phyloP scores from a whole-genome alignment of 1,284 basidiomycete species.

The Melampsora abietis-canadensis region DNA sequence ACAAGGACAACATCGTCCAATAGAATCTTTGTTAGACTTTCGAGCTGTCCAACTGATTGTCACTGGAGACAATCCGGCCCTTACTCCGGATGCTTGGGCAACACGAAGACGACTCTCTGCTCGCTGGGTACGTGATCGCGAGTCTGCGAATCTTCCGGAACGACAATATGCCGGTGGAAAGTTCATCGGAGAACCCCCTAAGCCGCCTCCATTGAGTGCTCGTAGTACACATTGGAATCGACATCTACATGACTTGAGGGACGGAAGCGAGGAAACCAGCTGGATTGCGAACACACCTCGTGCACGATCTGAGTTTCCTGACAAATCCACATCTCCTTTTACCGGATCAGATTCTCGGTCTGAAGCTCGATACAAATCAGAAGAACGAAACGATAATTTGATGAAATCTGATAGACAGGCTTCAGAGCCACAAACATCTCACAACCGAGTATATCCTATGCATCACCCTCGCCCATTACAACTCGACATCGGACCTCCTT shows the following conservation, averaged over 20 bases:
- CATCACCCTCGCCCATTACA: slow-evolving; percentile 1
- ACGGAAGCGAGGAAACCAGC: slow-evolving; percentile 14
- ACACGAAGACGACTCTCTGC: slow-evolving; percentile 10
- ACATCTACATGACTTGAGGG: slow-evolving; percentile 15
- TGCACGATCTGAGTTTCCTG: background rate
- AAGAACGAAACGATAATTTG: background rate
- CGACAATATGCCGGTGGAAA: slow-evolving; percentile 20
- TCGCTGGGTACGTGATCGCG: slow-evolving; percentile 24
- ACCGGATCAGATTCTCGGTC: background rate
- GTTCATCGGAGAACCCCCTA: slow-evolving; percentile 18
- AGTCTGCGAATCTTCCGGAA: slow-evolving; percentile 15
- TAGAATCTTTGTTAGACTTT: slow-evolving; percentile 12
- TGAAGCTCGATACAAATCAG: background rate
- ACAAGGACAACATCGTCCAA: slow-evolving; percentile 8
- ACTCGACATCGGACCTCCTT: slow-evolving; percentile 8
- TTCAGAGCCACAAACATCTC: background rate
- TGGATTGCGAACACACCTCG: slow-evolving; percentile 8
- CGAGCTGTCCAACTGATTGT: slow-evolving; percentile 6
- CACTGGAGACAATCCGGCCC: slow-evolving; percentile 5
- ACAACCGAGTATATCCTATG: background rate
- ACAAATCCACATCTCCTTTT: background rate
- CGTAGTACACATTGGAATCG: slow-evolving; percentile 23
- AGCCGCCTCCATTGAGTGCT: slow-evolving; percentile 15
- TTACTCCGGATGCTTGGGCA: slow-evolving; percentile 25
- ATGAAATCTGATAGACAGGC: background rate